Conservation (phyloP, 1,284 basidiomycete genomes). For the Rhodotorula mucilaginosa region DNA sequence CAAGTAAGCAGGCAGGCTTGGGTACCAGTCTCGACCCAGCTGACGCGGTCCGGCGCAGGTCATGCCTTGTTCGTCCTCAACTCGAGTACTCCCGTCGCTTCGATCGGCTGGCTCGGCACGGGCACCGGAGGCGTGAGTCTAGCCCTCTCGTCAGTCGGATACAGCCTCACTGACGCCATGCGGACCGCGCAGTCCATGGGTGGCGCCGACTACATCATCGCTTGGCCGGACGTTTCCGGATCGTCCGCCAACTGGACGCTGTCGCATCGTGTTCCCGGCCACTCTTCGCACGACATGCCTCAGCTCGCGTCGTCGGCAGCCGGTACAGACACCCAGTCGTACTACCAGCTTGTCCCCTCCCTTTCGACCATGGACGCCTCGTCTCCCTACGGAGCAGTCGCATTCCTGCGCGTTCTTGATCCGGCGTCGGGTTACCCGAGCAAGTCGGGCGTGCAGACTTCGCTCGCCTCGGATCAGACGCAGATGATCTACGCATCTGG, state of each 20-base stretch:
- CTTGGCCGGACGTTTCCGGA: constrained; percentile 24
- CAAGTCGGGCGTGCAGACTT: background rate
- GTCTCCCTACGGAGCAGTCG: constrained; percentile 18
- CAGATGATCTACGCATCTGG: constrained; percentile 29
- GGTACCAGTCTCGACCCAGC: background rate
- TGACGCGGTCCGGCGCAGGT: constrained; percentile 6
- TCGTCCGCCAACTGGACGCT: constrained; percentile 20
- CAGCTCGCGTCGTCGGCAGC: constrained; percentile 4
- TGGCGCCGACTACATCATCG: constrained; percentile 32
- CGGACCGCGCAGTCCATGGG: constrained; percentile 15
- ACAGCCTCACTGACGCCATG: too few species aligned
- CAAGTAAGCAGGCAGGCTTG: constrained; percentile 10
- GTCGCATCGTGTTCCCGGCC: constrained; percentile 20
- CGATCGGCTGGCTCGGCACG: constrained; percentile 20
- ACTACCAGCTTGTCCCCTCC: constrained; percentile 26
- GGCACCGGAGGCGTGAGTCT: constrained; percentile 14
- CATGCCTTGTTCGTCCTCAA: constrained; percentile 22
- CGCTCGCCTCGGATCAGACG: background rate
- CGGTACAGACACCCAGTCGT: background rate
- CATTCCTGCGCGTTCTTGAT: constrained; percentile 18
- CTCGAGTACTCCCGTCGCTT: background rate
- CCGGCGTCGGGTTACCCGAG: constrained; percentile 14
- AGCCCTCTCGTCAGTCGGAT: background rate
- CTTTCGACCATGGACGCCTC: constrained; percentile 18
- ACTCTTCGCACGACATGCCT: constrained; percentile 9